Base-by-base conservation (phyloP, 2,329 filamentous ascomycete species). In the Cercospora zeina region DNA sequence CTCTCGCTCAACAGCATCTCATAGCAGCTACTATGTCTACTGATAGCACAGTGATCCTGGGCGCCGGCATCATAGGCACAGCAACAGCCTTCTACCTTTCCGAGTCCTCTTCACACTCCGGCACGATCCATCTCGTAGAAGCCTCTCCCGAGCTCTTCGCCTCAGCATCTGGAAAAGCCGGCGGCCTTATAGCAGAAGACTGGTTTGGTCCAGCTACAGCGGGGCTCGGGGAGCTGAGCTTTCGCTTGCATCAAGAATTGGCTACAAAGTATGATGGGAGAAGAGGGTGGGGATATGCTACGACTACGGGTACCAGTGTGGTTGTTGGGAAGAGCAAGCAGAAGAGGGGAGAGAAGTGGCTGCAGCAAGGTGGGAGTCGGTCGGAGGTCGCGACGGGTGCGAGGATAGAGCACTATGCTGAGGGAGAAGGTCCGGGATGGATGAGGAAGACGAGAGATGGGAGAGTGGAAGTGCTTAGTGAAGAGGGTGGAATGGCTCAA, bases 51-150 rank as follows among this genome's bases (percentile, higher is more conserved):
- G 81, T 89, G 13, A 89, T 90, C 56, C 74, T 91, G 36, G 89
- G 88, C 60, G 82, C 85, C 49, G 88, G 88, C 50, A 88, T 91
- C 68, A 88, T 91, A 57, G 88, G 88, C 62, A 77, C 85, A 34
- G 86, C 87, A 1, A 88, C 86, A 10, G 87, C 88, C n/a, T 91
- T 88, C 75, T 91, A 89, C 72, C 82, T 93, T 33, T 84, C 86
- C 6, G 69, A 76, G 54, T 72, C 73, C 1, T 16, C 39, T 24
- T 13, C 56, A 2, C 45, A 56, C 16, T 21, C 33, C 69, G 71
- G 8, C 71, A 72, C 57, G 8, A 85, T 88, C 57, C 83, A 86
- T 65, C 75, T 88, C 21, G 65, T 88, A 39, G 86, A 88, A 68
- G 78, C 83, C 5, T 82, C 82, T 4, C 73, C 80, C 0, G 73